These are phyloP conservation scores for Tolypocladium guangdongense DNA, from an alignment of 2,329 filamentous ascomycete species.

Conservation along the genomic window DNA sequence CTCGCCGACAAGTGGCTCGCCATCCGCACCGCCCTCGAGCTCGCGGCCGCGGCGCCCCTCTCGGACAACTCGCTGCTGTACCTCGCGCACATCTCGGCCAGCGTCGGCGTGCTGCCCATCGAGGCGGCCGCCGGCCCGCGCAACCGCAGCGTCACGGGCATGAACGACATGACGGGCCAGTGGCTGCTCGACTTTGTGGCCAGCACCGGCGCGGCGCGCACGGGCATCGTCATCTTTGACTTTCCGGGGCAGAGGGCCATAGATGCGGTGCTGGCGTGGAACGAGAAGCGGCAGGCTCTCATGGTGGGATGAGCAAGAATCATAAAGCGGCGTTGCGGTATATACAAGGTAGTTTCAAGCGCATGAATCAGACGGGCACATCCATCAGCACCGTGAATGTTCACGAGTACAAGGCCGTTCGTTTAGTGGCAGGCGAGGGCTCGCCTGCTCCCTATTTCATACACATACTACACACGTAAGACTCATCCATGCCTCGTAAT, in stretches of 20 bases:
- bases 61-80: slow-evolving; percentile 26
- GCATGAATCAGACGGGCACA: not conserved
- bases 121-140: slow-evolving; percentile 36
- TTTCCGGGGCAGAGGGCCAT: slow-evolving; percentile 34
- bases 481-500: not conserved
- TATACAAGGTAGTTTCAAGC: not conserved
- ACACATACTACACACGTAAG: not conserved
- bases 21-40: slow-evolving; percentile 28
- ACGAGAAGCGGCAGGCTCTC: slow-evolving; percentile 14
- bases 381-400: not conserved
- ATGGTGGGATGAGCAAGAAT: not conserved
- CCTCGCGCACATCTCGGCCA: slow-evolving; percentile 36
- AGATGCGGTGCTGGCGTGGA: slow-evolving; percentile 30
- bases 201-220: slow-evolving; percentile 16
- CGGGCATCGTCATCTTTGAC: slow-evolving; percentile 37
- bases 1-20: slow-evolving; percentile 36
- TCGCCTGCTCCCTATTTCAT: not conserved
- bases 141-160: slow-evolving; percentile 30
- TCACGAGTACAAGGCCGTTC: not conserved
- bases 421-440: not conserved
- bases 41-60: slow-evolving; percentile 19
- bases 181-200: slow-evolving; percentile 25
- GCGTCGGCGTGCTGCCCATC: slow-evolving; percentile 36
- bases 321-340: not conserved
- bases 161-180: slow-evolving; percentile 37